phyloP scores from a whole-genome alignment of 2,329 filamentous ascomycete genomes.

The Kalmusia sp. region DNA sequence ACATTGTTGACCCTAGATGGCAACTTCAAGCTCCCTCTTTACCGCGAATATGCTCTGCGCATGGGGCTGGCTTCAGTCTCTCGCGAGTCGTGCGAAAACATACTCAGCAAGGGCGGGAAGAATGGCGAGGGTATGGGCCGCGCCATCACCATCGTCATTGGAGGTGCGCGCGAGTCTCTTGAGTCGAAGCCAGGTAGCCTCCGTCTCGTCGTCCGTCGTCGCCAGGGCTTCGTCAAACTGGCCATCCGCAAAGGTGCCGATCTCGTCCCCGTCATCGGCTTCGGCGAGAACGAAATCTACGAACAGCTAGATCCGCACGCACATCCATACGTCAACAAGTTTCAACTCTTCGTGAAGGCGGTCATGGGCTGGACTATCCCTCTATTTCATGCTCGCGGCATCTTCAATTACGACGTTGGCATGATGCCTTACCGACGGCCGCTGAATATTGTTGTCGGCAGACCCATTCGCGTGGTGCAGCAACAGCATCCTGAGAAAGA shows the following conservation, averaged over 20 bases:
- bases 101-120: conserved; percentile 78
- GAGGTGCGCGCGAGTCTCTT: conserved; percentile 89
- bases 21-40: conserved; percentile 93
- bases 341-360: conserved; percentile 85
- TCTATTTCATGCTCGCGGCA: conserved; percentile 85
- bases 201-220: conserved; percentile 78
- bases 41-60: conserved; percentile 90
- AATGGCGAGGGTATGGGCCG: conserved; percentile 87
- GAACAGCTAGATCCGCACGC: conserved; percentile 81
- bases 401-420: conserved; percentile 98
- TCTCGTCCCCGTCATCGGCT: conserved; percentile 87
- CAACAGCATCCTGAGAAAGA: conserved; percentile 70
- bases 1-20: conserved; percentile 91
- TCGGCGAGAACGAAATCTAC: conserved; percentile 96
- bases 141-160: conserved; percentile 95
- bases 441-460: conserved; percentile 88
- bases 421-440: conserved; percentile 91
- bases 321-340: conserved; percentile 79
- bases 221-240: conserved; percentile 94
- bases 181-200: conserved; percentile 82
- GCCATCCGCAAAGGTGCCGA: conserved; percentile 92
- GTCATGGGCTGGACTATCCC: conserved; percentile 92
- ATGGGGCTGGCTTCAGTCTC: conserved; percentile 90
- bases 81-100: conserved; percentile 88
- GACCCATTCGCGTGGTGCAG: conserved; percentile 75